Evolutionary conservation across 2,329 filamentous ascomycete genomes (phyloP).

Genomic region (Cyphellophora attinorum): DNA sequence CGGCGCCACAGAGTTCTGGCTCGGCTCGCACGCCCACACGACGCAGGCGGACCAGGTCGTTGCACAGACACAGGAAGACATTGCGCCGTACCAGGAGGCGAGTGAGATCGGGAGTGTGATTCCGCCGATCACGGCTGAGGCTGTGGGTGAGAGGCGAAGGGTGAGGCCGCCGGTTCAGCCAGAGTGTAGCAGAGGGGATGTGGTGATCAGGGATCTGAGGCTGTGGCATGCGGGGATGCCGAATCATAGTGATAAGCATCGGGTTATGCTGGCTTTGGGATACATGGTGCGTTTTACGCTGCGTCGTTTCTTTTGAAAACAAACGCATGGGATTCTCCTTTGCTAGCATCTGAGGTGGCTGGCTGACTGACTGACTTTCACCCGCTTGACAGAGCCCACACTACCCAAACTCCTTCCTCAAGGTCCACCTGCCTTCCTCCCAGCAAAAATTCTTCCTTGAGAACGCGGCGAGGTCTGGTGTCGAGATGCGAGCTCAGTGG

Average conservation of each 20-base stretch:
- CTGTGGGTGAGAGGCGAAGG: slow-evolving; percentile 14
- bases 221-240: slow-evolving; percentile 27
- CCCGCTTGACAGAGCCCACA: too few species aligned
- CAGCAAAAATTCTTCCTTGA: too few species aligned
- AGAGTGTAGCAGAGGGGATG: slow-evolving; percentile 17
- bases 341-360: too few species aligned
- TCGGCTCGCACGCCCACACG: slow-evolving; percentile 28
- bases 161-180: slow-evolving; percentile 22
- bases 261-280: slow-evolving; percentile 20
- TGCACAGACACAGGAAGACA: slow-evolving; percentile 11
- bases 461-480: too few species aligned
- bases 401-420: too few species aligned
- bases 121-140: slow-evolving; percentile 10
- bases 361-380: too few species aligned
- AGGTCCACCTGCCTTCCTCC: too few species aligned
- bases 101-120: slow-evolving; percentile 11
- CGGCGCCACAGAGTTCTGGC: slow-evolving; percentile 33
- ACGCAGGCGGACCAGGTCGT: slow-evolving; percentile 23
- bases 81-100: slow-evolving; percentile 3
- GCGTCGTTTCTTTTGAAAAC: too few species aligned
- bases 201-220: slow-evolving; percentile 23
- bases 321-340: too few species aligned
- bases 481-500: too few species aligned
- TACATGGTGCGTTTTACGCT: slow-evolving; percentile 1
- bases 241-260: slow-evolving; percentile 18